These are phyloP conservation scores for Candida cerambycidarum DNA, from an alignment of 805 yeast species.

Conservation along the genomic window DNA sequence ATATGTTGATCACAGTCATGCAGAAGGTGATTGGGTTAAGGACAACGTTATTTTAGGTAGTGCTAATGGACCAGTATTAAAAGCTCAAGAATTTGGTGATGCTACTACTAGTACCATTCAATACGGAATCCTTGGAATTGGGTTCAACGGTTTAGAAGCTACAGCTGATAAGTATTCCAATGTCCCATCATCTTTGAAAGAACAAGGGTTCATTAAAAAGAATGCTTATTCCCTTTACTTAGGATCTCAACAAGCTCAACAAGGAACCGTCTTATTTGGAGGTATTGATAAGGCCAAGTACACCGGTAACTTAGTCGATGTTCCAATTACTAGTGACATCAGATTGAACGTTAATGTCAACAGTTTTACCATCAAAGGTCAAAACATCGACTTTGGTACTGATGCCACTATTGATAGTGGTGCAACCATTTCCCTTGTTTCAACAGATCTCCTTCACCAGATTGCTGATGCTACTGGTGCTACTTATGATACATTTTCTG, in stretches of 20 bases:
- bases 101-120: constrained; percentile 2
- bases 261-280: constrained; percentile 33
- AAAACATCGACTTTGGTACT: constrained; percentile 6
- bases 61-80: neutral
- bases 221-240: constrained; percentile 40
- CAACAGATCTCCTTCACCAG: constrained; percentile 26
- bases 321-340: constrained; percentile 23
- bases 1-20: constrained; percentile 50
- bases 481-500: neutral
- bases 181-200: constrained; percentile 33
- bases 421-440: constrained; percentile 41
- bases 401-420: constrained; percentile 29
- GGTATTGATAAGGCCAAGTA: constrained; percentile 31
- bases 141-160: constrained; percentile 14
- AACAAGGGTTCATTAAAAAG: constrained; percentile 34
- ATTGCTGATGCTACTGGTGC: constrained; percentile 44
- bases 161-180: constrained; percentile 25
- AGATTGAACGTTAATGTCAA: constrained; percentile 49
- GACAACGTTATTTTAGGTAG: constrained; percentile 15
- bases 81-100: constrained; percentile 24
- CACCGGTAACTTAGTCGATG: constrained; percentile 20
- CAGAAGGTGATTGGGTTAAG: constrained; percentile 24
- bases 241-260: constrained; percentile 18
- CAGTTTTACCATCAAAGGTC: constrained; percentile 25
- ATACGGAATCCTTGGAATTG: constrained; percentile 22